Evolutionary conservation across 345 rosid genomes (phyloP), one percentile per base, ranked within the genome.

Genomic region (Fremontodendron californicum): DNA sequence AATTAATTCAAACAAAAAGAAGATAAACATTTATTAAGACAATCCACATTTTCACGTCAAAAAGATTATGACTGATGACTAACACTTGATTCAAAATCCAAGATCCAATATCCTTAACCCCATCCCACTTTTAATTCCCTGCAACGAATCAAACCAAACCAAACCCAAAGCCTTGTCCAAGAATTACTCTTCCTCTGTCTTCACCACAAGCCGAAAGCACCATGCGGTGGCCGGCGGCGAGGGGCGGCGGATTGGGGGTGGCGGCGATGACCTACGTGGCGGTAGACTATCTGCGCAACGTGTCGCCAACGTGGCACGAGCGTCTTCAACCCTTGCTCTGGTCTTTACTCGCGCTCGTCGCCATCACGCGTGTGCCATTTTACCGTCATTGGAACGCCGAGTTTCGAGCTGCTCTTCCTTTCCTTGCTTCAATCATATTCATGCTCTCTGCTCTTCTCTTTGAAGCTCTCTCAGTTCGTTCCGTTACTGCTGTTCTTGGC

Each of bases 381-480:
- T 93, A 93, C 86, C 80, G 82, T 77, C 93, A 94, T 87, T 93
- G 98, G 98, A 82, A 91, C n/a, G 77, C 87, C 12, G 98, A 94
- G 86, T 69, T 90, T 66, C 86, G 93, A n/a, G 88, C 95, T n/a
- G 95, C 85, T 16, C 31, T 91, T 8, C 97, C 98, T 11, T 94
- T 93, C 64, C 82, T 94, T 5, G 91, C 83, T 25, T 94, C 98
- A 27, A 82, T 93, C 83, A 5, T 90, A 51, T 90, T 94, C 81
- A 70, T 93, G 95, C 98, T 93, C 58, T 67, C 81, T n/a, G 84
- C 92, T 74, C 87, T 94, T 54, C 94, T 94, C 77, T 87, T 85
- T 55, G 98, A 94, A 69, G 92, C 93, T 83, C 88, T 94, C 62
- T 90, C 91, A 61, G 98, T 94, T n/a, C 94, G 98, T 82, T 93